Percentiles rank a stretch among this genome's conserved stretches.
Conservation (phyloP, 1,284 basidiomycete genomes). For the Cutaneotrichosporon spelunceum region DNA sequence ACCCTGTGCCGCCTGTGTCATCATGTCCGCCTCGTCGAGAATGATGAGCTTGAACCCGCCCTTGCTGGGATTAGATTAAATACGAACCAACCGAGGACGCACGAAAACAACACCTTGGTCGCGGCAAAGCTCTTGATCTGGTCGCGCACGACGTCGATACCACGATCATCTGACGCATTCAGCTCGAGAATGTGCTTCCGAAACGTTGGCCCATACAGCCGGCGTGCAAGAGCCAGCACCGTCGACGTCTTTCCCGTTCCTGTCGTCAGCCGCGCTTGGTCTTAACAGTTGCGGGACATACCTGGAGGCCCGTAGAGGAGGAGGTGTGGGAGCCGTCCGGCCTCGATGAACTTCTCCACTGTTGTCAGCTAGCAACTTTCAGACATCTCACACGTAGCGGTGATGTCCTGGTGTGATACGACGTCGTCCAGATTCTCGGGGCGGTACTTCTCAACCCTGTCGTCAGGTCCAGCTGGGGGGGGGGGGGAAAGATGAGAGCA, state of each 20-base stretch:
- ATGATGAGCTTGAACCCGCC: constrained; percentile 92
- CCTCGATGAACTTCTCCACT: constrained; percentile 97
- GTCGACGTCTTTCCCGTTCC: constrained; percentile 98
- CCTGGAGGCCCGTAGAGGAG: constrained; percentile 97
- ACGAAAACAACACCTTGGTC: constrained; percentile 76
- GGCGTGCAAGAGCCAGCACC: constrained; percentile 87
- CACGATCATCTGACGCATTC: constrained; percentile 98
- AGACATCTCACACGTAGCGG: constrained; percentile 69
- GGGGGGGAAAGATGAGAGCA: not conserved
- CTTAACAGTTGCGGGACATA: too few species aligned
- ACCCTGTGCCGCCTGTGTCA: constrained; percentile 96
- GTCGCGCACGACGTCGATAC: constrained; percentile 92
- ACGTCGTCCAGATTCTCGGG: constrained; percentile 85
- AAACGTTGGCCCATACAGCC: constrained; percentile 76
- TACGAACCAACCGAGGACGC: constrained; percentile 18
- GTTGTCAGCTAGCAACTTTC: constrained; percentile 8
- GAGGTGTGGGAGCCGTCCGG: constrained; percentile 89
- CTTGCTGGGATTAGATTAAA: constrained; percentile 57
- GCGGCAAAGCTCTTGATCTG: constrained; percentile 99
- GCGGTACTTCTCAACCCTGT: constrained; percentile 93
- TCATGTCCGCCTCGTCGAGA: constrained; percentile 98
- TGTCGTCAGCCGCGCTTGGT: constrained; percentile 41
- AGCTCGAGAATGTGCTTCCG: constrained; percentile 78
- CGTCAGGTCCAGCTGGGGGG: not conserved
- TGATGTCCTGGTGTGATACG: constrained; percentile 92